Conservation (phyloP, 2,329 filamentous ascomycete species). For the Aureobasidium sp. region DNA sequence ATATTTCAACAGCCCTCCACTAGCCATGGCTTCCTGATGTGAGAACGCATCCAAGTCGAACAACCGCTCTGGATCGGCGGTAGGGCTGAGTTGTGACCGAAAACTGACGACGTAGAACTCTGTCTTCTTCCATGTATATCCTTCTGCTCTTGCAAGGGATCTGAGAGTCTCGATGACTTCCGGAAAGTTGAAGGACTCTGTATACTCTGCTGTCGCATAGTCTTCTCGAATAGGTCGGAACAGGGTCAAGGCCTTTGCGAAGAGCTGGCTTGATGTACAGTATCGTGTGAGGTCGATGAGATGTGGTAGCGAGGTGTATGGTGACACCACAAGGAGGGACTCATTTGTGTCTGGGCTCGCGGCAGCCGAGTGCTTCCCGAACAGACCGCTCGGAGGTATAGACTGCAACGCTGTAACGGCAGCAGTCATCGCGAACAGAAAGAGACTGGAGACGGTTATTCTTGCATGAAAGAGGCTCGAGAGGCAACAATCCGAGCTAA, state of each 20-base stretch:
- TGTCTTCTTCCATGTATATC: constrained; percentile 51
- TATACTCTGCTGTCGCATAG: constrained; percentile 71
- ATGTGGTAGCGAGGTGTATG: not conserved
- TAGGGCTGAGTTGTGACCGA: constrained; percentile 62
- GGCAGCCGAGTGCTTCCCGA: too few species aligned
- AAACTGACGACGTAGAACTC: constrained; percentile 83
- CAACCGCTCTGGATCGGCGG: constrained; percentile 62
- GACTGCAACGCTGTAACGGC: not conserved
- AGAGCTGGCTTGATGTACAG: constrained; percentile 52
- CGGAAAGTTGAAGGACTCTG: constrained; percentile 69
- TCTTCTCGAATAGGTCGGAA: constrained; percentile 58
- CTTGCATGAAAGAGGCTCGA: not conserved
- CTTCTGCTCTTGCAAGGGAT: constrained; percentile 42
- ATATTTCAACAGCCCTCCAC: constrained; percentile 82
- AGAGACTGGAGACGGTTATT: not conserved
- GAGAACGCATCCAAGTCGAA: constrained; percentile 68
- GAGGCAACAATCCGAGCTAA: too few species aligned
- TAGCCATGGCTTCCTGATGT: constrained; percentile 70
- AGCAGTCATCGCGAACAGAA: not conserved
- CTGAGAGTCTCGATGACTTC: constrained; percentile 55
- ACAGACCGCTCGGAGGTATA: not conserved
- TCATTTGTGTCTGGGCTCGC: not conserved
- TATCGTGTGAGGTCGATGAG: not conserved
- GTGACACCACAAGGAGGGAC: not conserved
- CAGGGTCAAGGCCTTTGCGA: constrained; percentile 63